Evolutionary conservation across 805 yeast genomes (phyloP), one percentile per base, ranked within the genome.

Genomic region (Candida railenensis): DNA sequence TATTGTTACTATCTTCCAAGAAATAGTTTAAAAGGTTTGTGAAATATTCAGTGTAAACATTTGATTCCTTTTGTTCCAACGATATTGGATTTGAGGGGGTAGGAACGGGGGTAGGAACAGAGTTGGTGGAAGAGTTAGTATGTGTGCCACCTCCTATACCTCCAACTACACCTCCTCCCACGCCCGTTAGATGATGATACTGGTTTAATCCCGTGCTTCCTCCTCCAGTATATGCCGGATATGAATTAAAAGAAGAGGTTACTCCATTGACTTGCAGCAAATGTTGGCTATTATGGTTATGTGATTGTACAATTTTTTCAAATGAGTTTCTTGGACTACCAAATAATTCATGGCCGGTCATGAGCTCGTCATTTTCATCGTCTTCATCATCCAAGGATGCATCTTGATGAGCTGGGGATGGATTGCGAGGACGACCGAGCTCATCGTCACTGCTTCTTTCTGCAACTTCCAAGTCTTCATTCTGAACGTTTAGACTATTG

Each of bases 1-100:
- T 61, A 14, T 37, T 37, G 7, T 61, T 66, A 37, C 62, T 59
- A 46, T 79, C 83, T 45, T 74, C 80, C 40, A 79, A 69, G 53
- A 82, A 80, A 58, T 71, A 82, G n/a, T 70, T 69, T 41, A 82
- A 65, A 33, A 82, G 58, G 19, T 67, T 61, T 19, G 71, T 69
- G 48, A 70, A 75, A 46, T 73, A 75, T 4, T 72, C 77, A 18
- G 66, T 52, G 46, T 65, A 71, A 5, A 58, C 47, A 8, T 51
- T 50, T 20, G 61, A 63, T 19, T 57, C 59, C 30, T 56, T 56
- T 32, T 52, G 47, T 44, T 53, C 43, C 51, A 54, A 40, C 42
- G 58, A 19, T 48, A 48, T 42, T 49, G 37, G 37, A 5, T 15
- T 12, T 14, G 15, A 9, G 15, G 44, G 32, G 16, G 20, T 16